Conservation (phyloP, 1,284 basidiomycete genomes). For the Naganishia sp. region DNA sequence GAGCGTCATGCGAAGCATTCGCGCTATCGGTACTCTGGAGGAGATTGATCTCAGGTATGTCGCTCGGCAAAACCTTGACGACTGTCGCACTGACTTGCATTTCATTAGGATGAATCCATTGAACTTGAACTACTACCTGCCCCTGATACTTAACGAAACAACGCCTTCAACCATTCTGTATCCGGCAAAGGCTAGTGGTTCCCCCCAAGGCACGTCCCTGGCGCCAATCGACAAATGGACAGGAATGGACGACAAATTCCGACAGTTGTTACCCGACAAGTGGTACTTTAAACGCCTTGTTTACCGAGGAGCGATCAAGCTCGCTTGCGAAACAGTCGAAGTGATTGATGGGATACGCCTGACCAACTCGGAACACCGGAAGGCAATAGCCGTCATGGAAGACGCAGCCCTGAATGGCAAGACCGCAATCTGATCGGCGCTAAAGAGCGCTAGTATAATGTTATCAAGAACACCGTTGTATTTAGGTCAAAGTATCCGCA, state of each 20-base stretch:
- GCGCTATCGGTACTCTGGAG: constrained; percentile 72
- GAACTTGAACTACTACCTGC: constrained; percentile 90
- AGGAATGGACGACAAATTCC: constrained; percentile 78
- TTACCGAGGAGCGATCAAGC: constrained; percentile 83
- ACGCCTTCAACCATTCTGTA: constrained; percentile 28
- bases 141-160: constrained; percentile 63
- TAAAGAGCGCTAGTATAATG: neutral
- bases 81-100: constrained; percentile 12
- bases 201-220: constrained; percentile 17
- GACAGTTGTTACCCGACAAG: constrained; percentile 81
- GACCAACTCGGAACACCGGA: constrained; percentile 73
- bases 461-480: constrained; percentile 1
- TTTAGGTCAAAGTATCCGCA: neutral
- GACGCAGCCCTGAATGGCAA: constrained; percentile 29
- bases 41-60: constrained; percentile 82
- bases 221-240: constrained; percentile 54
- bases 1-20: constrained; percentile 68
- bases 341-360: constrained; percentile 80
- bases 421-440: constrained; percentile 1
- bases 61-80: neutral
- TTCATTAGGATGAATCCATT: constrained; percentile 82
- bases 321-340: constrained; percentile 65
- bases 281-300: constrained; percentile 79
- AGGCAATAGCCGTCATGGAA: constrained; percentile 69
- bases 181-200: constrained; percentile 27